Conservation (phyloP, 768 basidiomycete species). For the Pisolithus marmoratus region DNA sequence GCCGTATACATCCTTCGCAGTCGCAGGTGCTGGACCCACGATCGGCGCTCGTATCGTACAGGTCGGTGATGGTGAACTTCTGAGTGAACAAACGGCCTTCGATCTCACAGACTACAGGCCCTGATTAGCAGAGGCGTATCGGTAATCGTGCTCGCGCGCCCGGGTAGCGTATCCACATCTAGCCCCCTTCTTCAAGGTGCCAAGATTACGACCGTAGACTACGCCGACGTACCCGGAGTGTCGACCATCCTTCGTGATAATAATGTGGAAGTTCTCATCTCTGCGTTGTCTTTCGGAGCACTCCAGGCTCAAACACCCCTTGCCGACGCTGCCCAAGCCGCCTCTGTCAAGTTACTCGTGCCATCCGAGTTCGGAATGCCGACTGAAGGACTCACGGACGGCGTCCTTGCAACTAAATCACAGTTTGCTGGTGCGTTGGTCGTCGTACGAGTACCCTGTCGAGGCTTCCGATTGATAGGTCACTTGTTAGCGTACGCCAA, state of each 20-base stretch:
- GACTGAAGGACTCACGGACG: constrained; percentile 27
- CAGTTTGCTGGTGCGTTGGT: constrained; percentile 21
- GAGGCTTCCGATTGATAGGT: not conserved
- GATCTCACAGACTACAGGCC: constrained; percentile 11
- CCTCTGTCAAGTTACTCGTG: constrained; percentile 34
- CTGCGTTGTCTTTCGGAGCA: constrained; percentile 26
- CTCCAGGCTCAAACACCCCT: constrained; percentile 21
- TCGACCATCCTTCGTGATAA: constrained; percentile 24
- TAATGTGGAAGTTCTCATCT: constrained; percentile 30
- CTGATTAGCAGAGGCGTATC: constrained; percentile 16
- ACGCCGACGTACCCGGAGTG: constrained; percentile 19
- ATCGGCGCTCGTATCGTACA: constrained; percentile 30
- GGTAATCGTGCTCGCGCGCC: constrained; percentile 21
- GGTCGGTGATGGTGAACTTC: constrained; percentile 5
- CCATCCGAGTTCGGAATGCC: constrained; percentile 34
- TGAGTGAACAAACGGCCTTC: not conserved
- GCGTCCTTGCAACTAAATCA: constrained; percentile 20
- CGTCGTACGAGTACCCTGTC: not conserved
- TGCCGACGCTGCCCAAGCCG: constrained; percentile 32
- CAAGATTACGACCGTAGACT: constrained; percentile 24
- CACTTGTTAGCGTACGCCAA: constrained; percentile 22
- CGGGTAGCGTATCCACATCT: constrained; percentile 14
- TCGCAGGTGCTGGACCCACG: constrained; percentile 31
- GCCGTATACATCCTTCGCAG: constrained; percentile 31
- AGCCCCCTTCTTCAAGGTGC: constrained; percentile 21